Conservation (phyloP, 768 basidiomycete genomes). For the Tremella yokohamensis region DNA sequence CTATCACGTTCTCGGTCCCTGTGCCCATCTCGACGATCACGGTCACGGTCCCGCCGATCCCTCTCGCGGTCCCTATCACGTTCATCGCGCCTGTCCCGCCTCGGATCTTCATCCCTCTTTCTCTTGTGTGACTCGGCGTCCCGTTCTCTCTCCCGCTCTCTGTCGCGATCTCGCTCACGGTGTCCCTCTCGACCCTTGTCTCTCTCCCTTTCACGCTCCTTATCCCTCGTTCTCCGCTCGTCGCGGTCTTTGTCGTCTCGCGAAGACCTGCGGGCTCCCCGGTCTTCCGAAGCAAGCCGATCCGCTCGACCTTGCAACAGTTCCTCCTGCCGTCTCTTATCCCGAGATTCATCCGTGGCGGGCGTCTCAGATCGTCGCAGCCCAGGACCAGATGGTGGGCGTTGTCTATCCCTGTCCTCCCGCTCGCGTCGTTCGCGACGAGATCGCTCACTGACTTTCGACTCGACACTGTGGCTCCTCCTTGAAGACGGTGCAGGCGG, state of each 20-base stretch:
- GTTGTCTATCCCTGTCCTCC: constrained; percentile 13
- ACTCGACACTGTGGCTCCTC: constrained; percentile 33
- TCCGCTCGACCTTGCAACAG: constrained; percentile 27
- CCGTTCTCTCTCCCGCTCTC: background rate
- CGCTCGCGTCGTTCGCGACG: constrained; percentile 20
- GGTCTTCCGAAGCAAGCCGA: constrained; percentile 16
- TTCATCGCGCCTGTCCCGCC: constrained; percentile 53
- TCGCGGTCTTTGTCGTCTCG: constrained; percentile 22
- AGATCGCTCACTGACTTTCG: constrained; percentile 27
- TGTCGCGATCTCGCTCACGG: constrained; percentile 17
- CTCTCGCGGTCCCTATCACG: constrained; percentile 55
- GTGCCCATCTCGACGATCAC: constrained; percentile 22
- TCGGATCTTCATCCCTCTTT: constrained; percentile 51
- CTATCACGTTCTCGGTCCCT: constrained; percentile 10
- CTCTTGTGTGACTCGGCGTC: constrained; percentile 12
- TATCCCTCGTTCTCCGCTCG: constrained; percentile 18
- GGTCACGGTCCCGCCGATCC: constrained; percentile 55
- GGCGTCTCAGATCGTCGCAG: background rate
- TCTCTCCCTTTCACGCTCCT: constrained; percentile 13
- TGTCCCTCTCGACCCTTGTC: constrained; percentile 18
- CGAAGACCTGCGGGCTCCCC: constrained; percentile 13
- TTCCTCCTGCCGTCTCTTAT: constrained; percentile 27
- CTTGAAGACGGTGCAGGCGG: constrained; percentile 16
- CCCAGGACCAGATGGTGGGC: too few species aligned
- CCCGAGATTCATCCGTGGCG: constrained; percentile 13